Evolutionary conservation across 108 stramenopile genomes (phyloP).

Genomic region (Poteriospumella lacustris): DNA sequence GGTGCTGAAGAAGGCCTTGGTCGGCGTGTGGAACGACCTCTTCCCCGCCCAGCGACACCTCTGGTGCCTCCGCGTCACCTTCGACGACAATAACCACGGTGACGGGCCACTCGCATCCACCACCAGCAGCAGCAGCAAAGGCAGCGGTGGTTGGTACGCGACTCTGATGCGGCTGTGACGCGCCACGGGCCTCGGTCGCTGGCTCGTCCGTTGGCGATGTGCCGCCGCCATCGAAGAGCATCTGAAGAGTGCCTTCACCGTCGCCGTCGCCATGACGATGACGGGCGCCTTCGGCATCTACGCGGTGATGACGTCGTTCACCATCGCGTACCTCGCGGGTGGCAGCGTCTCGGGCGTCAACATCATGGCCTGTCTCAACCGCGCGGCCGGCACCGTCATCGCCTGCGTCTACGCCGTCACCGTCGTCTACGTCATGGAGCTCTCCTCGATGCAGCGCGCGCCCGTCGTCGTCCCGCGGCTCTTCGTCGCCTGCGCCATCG

Average conservation of each 20-base stretch:
- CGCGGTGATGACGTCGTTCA: not conserved
- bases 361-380: not conserved
- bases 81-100: too few species aligned
- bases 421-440: not conserved
- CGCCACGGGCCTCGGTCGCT: too few species aligned
- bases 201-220: too few species aligned
- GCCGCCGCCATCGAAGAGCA: not conserved
- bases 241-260: not conserved
- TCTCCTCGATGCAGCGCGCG: not conserved
- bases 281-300: not conserved
- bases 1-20: too few species aligned
- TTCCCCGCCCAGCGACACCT: too few species aligned
- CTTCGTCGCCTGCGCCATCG: not conserved
- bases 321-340: slow-evolving; percentile 12
- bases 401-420: not conserved
- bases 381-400: not conserved
- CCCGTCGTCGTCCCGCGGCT: too few species aligned
- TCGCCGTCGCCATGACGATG: not conserved
- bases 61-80: too few species aligned
- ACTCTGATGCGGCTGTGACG: too few species aligned
- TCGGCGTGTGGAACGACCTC: too few species aligned
- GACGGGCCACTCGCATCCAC: too few species aligned
- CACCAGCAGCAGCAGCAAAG: too few species aligned
- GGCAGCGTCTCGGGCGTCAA: not conserved
- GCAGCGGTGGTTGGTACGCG: too few species aligned